Percentiles rank a stretch among this genome's conserved stretches.
Evolutionary conservation across 768 basidiomycete genomes (phyloP).

Genomic region (Amanita rimosa): DNA sequence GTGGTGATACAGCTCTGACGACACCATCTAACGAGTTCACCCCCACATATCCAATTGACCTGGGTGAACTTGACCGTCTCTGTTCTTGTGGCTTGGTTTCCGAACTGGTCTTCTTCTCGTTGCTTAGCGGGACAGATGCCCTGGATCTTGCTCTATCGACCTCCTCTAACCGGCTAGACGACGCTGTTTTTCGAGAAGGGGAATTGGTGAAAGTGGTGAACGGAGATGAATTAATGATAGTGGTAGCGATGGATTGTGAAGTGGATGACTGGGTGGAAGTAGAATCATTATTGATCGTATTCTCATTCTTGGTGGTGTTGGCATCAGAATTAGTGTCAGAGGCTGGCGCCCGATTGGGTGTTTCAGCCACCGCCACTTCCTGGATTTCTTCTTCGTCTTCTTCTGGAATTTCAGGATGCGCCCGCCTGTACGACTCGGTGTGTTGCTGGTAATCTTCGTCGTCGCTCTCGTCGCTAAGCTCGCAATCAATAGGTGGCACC

Average conservation of each 20-base stretch:
- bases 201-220: neutral
- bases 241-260: neutral
- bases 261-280: neutral
- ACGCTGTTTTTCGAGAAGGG: neutral
- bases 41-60: neutral
- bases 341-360: constrained; percentile 10
- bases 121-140: neutral
- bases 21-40: constrained; percentile 1
- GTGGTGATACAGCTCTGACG: constrained; percentile 3
- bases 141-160: neutral
- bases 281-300: neutral
- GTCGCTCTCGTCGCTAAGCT: constrained; percentile 77
- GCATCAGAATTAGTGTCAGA: neutral
- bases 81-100: neutral
- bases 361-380: constrained; percentile 12
- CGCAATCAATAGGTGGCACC: constrained; percentile 61
- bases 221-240: neutral
- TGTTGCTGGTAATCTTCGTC: constrained; percentile 32
- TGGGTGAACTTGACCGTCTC: constrained; percentile 1
- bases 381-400: constrained; percentile 53
- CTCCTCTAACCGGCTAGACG: neutral
- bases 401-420: constrained; percentile 56
- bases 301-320: neutral
- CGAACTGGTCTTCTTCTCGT: neutral
- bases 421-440: constrained; percentile 25